Base-by-base conservation (phyloP, 495 filamentous ascomycete species). In the Hapsidospora chrysogenum region DNA sequence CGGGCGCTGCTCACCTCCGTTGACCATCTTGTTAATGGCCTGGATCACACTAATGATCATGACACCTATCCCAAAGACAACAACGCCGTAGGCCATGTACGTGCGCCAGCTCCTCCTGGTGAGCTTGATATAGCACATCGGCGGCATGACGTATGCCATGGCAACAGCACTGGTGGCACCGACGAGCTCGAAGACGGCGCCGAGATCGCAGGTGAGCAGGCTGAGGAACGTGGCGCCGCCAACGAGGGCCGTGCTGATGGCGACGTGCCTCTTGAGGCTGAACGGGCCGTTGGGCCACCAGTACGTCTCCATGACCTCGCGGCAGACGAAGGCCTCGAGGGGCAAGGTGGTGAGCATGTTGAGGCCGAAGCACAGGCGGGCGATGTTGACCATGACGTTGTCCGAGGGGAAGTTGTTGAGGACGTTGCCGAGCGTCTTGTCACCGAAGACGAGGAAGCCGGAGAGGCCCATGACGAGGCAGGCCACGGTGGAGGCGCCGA, bases 301-400 rank as follows among this genome's bases (percentile, higher is more conserved):
- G 58, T 93, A 97, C 31, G 81, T 86, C 22, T 80, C 70, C 79
- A 96, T 92, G 28, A 96, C 89, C 52, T 93, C 86, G 38, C 89
- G 74, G 54, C 92, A 96, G 29, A 97, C 89, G 53, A 97, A 97
- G 6, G 84, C 82, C 60, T 97, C 89, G 25, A 97, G 72, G 2
- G 89, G 89, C 29, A 97, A 61, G 2, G 89, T 97, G 4, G 89
- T 96, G 41, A 97, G 72, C 89, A 97, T 97, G 61, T 97, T 97
- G 37, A 96, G 58, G 3, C 92, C 89, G 44, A 97, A 94, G 51
- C 84, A 94, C 45, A 97, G 63, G 45, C 89, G 73, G 28, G 89
- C 89, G 36, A 96, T 72, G 52, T 95, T 97, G 43, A 95, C 80
- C 69, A 96, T 72, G 40, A 76, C 68, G 53, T 92, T 95, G 48